Conservation (phyloP, 441 rosid genomes). For the Pelargonium cotyledonis region DNA sequence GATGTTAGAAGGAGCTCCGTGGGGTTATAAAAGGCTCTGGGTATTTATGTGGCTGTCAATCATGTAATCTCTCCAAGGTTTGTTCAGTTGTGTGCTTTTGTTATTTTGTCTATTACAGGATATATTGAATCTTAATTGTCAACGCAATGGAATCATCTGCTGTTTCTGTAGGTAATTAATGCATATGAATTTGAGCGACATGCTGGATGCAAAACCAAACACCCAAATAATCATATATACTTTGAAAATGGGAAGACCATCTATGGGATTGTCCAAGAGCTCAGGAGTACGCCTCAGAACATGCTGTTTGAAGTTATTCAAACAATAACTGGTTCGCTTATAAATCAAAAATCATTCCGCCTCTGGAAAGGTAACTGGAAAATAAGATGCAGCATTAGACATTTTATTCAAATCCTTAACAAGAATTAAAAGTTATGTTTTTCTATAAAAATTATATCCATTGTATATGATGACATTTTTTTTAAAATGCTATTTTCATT, state of each 20-base stretch:
- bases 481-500: conserved; percentile 6
- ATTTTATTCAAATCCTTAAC: neutral
- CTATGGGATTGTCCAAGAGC: conserved; percentile 64
- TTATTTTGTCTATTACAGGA: neutral
- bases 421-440: neutral
- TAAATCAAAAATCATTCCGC: conserved; percentile 64
- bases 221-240: conserved; percentile 71
- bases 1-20: conserved; percentile 46
- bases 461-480: conserved; percentile 3
- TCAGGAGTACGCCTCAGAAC: conserved; percentile 55
- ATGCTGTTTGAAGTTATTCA: conserved; percentile 53
- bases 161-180: conserved; percentile 44
- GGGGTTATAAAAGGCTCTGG: conserved; percentile 73
- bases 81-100: conserved; percentile 6
- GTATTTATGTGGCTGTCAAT: conserved; percentile 62
- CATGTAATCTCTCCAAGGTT: conserved; percentile 56
- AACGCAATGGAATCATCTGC: conserved; percentile 14
- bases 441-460: neutral
- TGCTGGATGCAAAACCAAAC: conserved; percentile 71
- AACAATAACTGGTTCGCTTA: conserved; percentile 55
- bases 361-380: conserved; percentile 54
- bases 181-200: conserved; percentile 73
- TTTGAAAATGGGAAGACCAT: conserved; percentile 74
- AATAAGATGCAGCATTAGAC: neutral
- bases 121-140: conserved; percentile 5